phyloP scores from a whole-genome alignment of 106 monocot genomes.

The Platanthera guangdongensis region DNA sequence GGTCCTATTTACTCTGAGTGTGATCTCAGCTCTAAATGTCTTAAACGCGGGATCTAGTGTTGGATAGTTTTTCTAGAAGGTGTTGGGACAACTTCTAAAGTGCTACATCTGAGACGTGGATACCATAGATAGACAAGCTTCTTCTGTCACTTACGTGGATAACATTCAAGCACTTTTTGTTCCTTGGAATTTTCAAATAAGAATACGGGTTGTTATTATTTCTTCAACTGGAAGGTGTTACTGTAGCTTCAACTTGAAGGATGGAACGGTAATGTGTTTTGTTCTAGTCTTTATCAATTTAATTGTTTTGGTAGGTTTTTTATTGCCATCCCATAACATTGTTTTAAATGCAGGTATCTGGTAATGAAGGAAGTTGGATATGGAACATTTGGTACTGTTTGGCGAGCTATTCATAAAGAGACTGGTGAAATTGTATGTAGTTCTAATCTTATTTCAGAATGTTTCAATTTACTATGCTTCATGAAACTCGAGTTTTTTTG shows the following conservation, averaged over 20 bases:
- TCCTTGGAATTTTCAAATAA: neutral
- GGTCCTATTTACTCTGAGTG: neutral
- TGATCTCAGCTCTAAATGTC: neutral
- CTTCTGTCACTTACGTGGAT: neutral
- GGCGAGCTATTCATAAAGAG: conserved; percentile 49
- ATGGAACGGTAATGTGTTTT: conserved; percentile 10
- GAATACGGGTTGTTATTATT: neutral
- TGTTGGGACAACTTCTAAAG: neutral
- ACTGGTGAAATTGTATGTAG: conserved; percentile 33
- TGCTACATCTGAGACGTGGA: neutral
- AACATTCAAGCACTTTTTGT: neutral
- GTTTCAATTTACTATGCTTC: neutral
- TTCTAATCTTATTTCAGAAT: neutral
- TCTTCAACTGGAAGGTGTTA: neutral
- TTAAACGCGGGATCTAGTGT: neutral
- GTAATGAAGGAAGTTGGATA: conserved; percentile 73
- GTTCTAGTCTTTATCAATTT: neutral
- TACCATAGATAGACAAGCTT: conserved; percentile 4
- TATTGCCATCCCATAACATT: neutral
- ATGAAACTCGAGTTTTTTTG: neutral
- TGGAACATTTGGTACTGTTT: conserved; percentile 65
- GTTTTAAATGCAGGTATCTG: conserved; percentile 34
- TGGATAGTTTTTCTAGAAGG: neutral
- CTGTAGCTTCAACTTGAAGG: neutral
- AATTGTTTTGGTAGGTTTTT: neutral